Percentiles rank a stretch among this genome's conserved stretches.
phyloP scores from a whole-genome alignment of 495 filamentous ascomycete genomes.

The Lasiosphaeria miniovina region DNA sequence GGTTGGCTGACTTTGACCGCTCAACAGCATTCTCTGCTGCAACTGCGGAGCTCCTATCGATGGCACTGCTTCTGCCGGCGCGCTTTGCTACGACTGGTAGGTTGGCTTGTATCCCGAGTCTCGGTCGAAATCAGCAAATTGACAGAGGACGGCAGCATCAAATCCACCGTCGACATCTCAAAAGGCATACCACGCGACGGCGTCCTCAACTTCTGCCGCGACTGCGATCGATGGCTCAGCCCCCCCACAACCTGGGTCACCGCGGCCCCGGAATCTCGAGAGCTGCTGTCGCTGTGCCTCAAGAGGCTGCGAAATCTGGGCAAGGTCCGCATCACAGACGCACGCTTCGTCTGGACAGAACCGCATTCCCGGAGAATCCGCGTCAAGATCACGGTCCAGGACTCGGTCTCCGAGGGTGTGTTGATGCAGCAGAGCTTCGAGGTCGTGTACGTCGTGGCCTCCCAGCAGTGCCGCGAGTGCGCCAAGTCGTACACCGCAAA shows the following conservation, averaged over 20 bases:
- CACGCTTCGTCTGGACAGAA: conserved; percentile 97
- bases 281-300: conserved; percentile 85
- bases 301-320: conserved; percentile 74
- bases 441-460: conserved; percentile 83
- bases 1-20: conserved; percentile 17
- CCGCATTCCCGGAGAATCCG: conserved; percentile 87
- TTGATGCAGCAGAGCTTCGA: conserved; percentile 94
- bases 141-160: conserved; percentile 47
- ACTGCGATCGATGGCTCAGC: conserved; percentile 91
- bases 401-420: conserved; percentile 63
- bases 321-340: conserved; percentile 90
- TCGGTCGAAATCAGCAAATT: background rate
- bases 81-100: conserved; percentile 83
- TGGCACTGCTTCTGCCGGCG: conserved; percentile 80
- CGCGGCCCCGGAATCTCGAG: conserved; percentile 78
- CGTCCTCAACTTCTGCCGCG: conserved; percentile 76
- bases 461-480: conserved; percentile 89
- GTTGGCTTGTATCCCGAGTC: background rate
- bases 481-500: conserved; percentile 93
- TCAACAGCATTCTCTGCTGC: conserved; percentile 79
- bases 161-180: conserved; percentile 90
- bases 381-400: conserved; percentile 90
- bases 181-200: conserved; percentile 84
- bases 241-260: conserved; percentile 83
- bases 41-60: conserved; percentile 94